Evolutionary conservation across 768 basidiomycete species (phyloP), one percentile per base, ranked within the genome.

Genomic region (Clitopilus passeckerianus): DNA sequence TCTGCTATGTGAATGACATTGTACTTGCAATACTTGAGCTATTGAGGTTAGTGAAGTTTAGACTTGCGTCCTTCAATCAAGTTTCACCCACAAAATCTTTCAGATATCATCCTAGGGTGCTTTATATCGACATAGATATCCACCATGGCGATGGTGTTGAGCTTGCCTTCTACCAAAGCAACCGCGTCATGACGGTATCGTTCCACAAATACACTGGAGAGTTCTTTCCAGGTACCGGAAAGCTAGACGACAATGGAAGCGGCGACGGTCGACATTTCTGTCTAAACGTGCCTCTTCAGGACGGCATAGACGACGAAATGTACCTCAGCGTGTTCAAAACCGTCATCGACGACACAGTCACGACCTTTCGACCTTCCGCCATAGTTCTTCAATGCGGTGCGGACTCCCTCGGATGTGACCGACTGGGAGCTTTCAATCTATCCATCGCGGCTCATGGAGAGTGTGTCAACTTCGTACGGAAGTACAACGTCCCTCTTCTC

Each of bases 131-230:
- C 75, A 99, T 99, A 63, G 96, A 99, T 69, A 98, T 98, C 58
- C 96, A 99, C 71, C 96, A 99, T 65, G 96, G 96, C 7, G 96
- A 99, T 67, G 96, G 96, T 22, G 97, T 99, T 1, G 94, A 99
- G 69, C 90, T 96, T 61, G 97, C 96, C 0, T 98, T 99, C 73
- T 99, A 96, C 74, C 90, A 96, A 65, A 90, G 93, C 37, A 95
- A 99, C 67, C 88, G 96, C n/a, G 96, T 99, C 63, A 90, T 98
- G 85, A 98, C 96, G 0, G 93, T 98, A 14, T 98, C 96, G 0
- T 99, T 99, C 75, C 96, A 99, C 79, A 98, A 98, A 75, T 99
- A 97, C 77, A 95, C 91, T 1, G 95, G 93, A 58, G 93, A 96
- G 67, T 99, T 99, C 80, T 99, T 99, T 72, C 96, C 96, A 0